Evolutionary conservation across 2,329 filamentous ascomycete species (phyloP).

Genomic region (Parastagonospora nodorum): DNA sequence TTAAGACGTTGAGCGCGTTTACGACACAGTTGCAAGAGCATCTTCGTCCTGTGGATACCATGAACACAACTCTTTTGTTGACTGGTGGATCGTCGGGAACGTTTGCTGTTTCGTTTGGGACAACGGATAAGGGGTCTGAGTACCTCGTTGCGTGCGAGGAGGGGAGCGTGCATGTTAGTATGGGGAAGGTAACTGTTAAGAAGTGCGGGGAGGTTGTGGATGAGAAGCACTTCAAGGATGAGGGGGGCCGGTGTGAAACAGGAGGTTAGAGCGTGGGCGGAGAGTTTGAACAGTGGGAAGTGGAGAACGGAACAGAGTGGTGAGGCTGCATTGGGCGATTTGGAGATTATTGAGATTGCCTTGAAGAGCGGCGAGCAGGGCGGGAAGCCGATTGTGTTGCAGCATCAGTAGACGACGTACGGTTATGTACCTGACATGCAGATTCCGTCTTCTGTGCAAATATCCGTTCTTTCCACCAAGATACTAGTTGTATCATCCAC

Average conservation of each 20-base stretch:
- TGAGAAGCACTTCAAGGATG: constrained; percentile 53
- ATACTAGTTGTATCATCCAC: no score
- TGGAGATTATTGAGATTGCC: constrained; percentile 59
- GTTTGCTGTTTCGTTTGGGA: constrained; percentile 63
- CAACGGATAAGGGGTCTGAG: constrained; percentile 59
- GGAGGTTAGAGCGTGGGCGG: constrained; percentile 67
- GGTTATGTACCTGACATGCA: no score
- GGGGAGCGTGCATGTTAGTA: constrained; percentile 58
- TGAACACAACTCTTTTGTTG: constrained; percentile 63
- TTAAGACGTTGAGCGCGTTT: constrained; percentile 59
- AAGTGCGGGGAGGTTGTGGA: constrained; percentile 34
- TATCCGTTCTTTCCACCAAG: no score
- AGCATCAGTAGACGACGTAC: constrained; percentile 2
- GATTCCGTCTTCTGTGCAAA: no score
- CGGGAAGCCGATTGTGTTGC: constrained; percentile 36
- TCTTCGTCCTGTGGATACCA: constrained; percentile 69
- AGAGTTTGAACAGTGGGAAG: constrained; percentile 55
- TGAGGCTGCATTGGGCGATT: constrained; percentile 64
- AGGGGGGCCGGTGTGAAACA: constrained; percentile 61
- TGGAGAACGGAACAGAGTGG: constrained; percentile 59
- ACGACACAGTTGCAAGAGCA: constrained; percentile 60
- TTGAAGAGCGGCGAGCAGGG: constrained; percentile 48
- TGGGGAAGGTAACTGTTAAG: constrained; percentile 46
- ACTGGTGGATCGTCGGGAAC: constrained; percentile 61
- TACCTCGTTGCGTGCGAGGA: constrained; percentile 64